A percentile compares a stretch with the other conserved stretches of the same genome.
Evolutionary conservation across 352 stramenopile genomes (phyloP).

Genomic region (Pythium dissimile): DNA sequence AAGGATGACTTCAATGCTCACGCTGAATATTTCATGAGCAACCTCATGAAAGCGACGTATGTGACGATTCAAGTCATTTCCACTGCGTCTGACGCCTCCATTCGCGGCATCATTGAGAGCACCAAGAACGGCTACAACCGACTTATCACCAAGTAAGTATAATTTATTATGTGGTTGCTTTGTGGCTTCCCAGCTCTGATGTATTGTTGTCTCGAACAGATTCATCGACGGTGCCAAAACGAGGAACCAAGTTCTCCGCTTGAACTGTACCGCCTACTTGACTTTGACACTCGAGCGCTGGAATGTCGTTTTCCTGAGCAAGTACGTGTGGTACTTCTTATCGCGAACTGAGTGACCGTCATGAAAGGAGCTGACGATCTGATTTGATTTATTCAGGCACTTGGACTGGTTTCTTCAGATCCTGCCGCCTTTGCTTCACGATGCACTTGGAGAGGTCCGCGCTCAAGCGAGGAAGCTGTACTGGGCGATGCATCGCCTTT

Average conservation of each 20-base stretch:
- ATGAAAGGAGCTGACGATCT: not conserved
- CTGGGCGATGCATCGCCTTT: conserved; percentile 70
- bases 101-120: conserved; percentile 74
- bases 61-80: conserved; percentile 87
- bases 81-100: conserved; percentile 63
- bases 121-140: conserved; percentile 68
- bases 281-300: conserved; percentile 69
- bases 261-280: conserved; percentile 71
- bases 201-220: conserved; percentile 23
- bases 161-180: not conserved
- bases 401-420: conserved; percentile 54
- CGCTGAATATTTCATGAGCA: conserved; percentile 66
- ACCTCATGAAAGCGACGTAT: conserved; percentile 80
- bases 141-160: conserved; percentile 62
- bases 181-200: not conserved
- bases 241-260: conserved; percentile 69
- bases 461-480: conserved; percentile 75
- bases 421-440: conserved; percentile 54
- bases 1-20: conserved; percentile 74
- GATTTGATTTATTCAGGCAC: conserved; percentile 31
- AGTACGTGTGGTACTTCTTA: no score
- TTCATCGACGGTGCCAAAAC: conserved; percentile 74
- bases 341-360: no score
- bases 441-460: conserved; percentile 72
- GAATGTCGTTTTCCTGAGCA: conserved; percentile 62